Conservation (phyloP, 371 early-diverging fungal species). For the Haplosporangium sp. region DNA sequence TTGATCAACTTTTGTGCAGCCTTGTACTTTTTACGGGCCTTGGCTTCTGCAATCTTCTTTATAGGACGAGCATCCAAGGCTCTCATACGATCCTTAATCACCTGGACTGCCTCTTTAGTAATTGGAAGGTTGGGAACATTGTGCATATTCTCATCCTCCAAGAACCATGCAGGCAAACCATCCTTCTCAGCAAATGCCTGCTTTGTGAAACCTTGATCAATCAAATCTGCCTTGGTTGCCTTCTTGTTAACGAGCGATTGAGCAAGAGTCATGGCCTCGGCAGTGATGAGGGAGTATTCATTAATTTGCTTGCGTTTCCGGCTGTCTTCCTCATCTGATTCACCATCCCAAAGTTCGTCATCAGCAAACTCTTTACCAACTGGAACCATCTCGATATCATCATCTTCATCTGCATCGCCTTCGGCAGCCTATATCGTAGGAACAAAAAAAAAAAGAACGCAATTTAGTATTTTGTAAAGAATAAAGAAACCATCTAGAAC, state of each 20-base stretch:
- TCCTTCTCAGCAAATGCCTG: conserved; percentile 89
- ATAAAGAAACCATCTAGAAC: too few species aligned
- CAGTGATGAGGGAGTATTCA: conserved; percentile 70
- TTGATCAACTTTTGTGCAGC: conserved; percentile 79
- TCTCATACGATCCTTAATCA: conserved; percentile 82
- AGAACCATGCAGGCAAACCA: conserved; percentile 93
- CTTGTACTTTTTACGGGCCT: conserved; percentile 93
- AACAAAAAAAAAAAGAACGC: neutral
- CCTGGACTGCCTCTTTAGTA: conserved; percentile 94
- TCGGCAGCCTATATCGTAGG: conserved; percentile 27
- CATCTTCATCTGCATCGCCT: conserved; percentile 60
- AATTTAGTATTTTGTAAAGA: neutral
- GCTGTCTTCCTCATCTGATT: conserved; percentile 76
- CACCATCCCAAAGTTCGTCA: conserved; percentile 75
- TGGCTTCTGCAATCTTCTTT: conserved; percentile 99
- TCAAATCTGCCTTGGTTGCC: conserved; percentile 78
- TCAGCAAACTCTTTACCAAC: conserved; percentile 69
- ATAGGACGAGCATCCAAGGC: conserved; percentile 96
- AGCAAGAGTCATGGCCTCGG: conserved; percentile 92
- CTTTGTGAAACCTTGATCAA: conserved; percentile 92
- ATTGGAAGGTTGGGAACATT: conserved; percentile 91
- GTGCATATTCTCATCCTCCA: conserved; percentile 90
- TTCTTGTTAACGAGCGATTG: conserved; percentile 84
- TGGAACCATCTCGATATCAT: conserved; percentile 74
- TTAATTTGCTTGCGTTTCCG: conserved; percentile 69